These are phyloP conservation scores for Phyllosticta citrichinensis DNA, from an alignment of 2,329 filamentous ascomycete species.

Conservation along the genomic window DNA sequence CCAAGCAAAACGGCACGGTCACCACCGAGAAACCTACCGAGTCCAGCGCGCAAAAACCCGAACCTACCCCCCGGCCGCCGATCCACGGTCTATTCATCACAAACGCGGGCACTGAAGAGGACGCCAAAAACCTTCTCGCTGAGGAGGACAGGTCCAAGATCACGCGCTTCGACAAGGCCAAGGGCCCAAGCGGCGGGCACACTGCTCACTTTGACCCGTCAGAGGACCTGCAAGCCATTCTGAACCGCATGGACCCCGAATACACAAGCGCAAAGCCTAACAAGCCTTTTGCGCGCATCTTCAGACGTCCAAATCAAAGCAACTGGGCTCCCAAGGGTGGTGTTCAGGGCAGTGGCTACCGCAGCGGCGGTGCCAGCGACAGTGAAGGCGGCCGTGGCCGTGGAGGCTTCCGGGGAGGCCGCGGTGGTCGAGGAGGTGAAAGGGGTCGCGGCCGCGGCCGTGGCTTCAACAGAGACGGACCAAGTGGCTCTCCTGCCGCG, in stretches of 20 bases:
- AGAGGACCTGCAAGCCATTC: slow-evolving; percentile 71
- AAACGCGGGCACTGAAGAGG: slow-evolving; percentile 74
- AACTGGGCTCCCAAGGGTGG: slow-evolving; percentile 36
- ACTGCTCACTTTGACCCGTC: slow-evolving; percentile 74
- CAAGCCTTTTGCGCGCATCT: slow-evolving; percentile 74
- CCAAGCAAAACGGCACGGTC: slow-evolving; percentile 41
- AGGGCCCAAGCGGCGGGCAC: slow-evolving; percentile 51
- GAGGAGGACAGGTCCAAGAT: slow-evolving; percentile 80
- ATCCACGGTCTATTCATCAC: slow-evolving; percentile 84
- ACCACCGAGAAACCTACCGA: slow-evolving; percentile 28
- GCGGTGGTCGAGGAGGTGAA: slow-evolving; percentile 40
- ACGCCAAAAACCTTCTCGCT: slow-evolving; percentile 69
- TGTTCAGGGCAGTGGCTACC: slow-evolving; percentile 62
- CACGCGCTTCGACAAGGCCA: slow-evolving; percentile 55
- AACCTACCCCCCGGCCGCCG: slow-evolving; percentile 41
- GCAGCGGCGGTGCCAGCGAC: slow-evolving; percentile 71
- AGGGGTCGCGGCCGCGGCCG: slow-evolving; percentile 19
- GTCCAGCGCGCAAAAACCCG: slow-evolving; percentile 33
- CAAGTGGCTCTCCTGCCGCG: not conserved
- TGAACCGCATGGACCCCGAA: slow-evolving; percentile 64
- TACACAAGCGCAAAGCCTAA: slow-evolving; percentile 66
- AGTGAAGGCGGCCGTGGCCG: slow-evolving; percentile 59
- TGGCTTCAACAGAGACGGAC: slow-evolving; percentile 14
- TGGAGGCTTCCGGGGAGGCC: slow-evolving; percentile 29
- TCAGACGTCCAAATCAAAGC: slow-evolving; percentile 47